These are phyloP conservation scores for Ophiosphaerella korrae DNA, from an alignment of 2,329 filamentous ascomycete species.

Conservation along the genomic window DNA sequence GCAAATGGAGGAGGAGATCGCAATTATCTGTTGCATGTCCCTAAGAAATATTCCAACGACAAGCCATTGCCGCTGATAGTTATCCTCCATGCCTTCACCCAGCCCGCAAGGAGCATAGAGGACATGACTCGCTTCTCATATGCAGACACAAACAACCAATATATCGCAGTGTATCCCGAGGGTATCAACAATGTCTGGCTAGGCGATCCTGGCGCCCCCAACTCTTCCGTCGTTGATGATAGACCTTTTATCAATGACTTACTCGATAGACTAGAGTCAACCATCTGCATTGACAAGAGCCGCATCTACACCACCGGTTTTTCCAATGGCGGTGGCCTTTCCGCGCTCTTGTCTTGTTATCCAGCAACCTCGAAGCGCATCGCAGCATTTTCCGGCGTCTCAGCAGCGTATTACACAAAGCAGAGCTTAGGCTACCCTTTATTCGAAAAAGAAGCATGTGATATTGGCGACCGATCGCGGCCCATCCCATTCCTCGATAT, in stretches of 20 bases:
- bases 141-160: conserved; percentile 20
- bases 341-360: conserved; percentile 54
- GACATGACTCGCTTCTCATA: conserved; percentile 24
- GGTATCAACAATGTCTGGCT: conserved; percentile 45
- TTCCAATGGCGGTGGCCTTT: conserved; percentile 60
- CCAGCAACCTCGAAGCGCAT: conserved; percentile 46
- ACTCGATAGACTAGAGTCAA: conserved; percentile 41
- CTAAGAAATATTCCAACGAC: conserved; percentile 20
- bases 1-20: conserved; percentile 20
- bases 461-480: conserved; percentile 2
- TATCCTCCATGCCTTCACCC: conserved; percentile 24
- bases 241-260: conserved; percentile 51
- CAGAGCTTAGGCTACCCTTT: conserved; percentile 19
- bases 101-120: conserved; percentile 28
- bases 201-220: conserved; percentile 46
- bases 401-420: conserved; percentile 51
- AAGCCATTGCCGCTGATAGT: conserved; percentile 21
- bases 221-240: conserved; percentile 46
- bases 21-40: conserved; percentile 24
- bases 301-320: conserved; percentile 56
- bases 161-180: conserved; percentile 28
- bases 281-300: conserved; percentile 51
- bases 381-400: conserved; percentile 55
- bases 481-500: conserved; percentile 24
- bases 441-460: conserved; percentile 19